These are phyloP conservation scores for Fragilaria crotonensis DNA, from an alignment of 108 stramenopile genomes.

Conservation along the genomic window DNA sequence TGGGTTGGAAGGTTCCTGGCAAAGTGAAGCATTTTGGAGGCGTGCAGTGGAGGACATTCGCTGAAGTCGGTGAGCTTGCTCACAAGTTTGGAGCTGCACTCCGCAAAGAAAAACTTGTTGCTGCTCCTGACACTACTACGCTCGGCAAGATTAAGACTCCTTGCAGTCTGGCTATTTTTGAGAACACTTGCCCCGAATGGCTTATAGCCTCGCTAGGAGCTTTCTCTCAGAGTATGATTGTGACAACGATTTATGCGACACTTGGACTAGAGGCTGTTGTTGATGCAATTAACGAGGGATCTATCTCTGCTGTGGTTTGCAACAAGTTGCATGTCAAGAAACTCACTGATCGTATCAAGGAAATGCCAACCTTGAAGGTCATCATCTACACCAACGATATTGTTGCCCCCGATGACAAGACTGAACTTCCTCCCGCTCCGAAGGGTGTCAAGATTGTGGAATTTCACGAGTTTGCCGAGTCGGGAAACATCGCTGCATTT, in stretches of 20 bases:
- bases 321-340: slow-evolving; percentile 71
- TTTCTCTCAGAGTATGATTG: slow-evolving; percentile 64
- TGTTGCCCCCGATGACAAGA: slow-evolving; percentile 42
- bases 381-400: slow-evolving; percentile 82
- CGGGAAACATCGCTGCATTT: slow-evolving; percentile 61
- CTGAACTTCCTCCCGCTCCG: slow-evolving; percentile 39
- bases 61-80: slow-evolving; percentile 57
- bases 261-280: slow-evolving; percentile 87
- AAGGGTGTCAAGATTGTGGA: slow-evolving; percentile 43
- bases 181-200: slow-evolving; percentile 89
- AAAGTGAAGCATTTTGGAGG: slow-evolving; percentile 75
- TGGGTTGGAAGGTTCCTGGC: slow-evolving; percentile 56
- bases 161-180: slow-evolving; percentile 85
- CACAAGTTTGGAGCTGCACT: slow-evolving; percentile 80
- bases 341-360: slow-evolving; percentile 35
- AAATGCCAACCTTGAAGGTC: slow-evolving; percentile 71
- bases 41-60: slow-evolving; percentile 53
- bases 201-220: slow-evolving; percentile 80
- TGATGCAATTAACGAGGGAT: slow-evolving; percentile 77
- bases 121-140: slow-evolving; percentile 45
- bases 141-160: slow-evolving; percentile 73
- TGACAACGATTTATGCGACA: slow-evolving; percentile 89
- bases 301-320: slow-evolving; percentile 74
- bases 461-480: slow-evolving; percentile 74
- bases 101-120: slow-evolving; percentile 49